These are phyloP conservation scores for Daldinia concentrica DNA, from an alignment of 495 filamentous ascomycete species.

Conservation along the genomic window DNA sequence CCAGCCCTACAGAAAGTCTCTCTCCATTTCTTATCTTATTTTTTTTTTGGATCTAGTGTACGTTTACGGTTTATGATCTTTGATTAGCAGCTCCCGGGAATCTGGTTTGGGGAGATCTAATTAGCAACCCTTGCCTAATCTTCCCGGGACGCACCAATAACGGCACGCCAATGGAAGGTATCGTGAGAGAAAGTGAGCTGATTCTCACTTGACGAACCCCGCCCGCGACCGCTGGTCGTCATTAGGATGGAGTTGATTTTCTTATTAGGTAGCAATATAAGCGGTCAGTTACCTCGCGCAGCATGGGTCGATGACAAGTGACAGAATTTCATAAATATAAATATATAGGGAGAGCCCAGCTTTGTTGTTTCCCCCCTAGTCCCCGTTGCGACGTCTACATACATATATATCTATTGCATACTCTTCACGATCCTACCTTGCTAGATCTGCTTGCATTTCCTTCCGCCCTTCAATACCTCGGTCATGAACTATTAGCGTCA, in stretches of 20 bases:
- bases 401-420: conserved; percentile 1
- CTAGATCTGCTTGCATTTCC: conserved; percentile 1
- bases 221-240: conserved; percentile 28
- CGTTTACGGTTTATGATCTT: conserved; percentile 5
- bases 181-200: conserved; percentile 41
- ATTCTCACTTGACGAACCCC: conserved; percentile 42
- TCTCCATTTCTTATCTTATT: background rate
- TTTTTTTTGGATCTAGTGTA: conserved; percentile 21
- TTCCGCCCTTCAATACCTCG: conserved; percentile 1
- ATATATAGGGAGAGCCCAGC: conserved; percentile 6
- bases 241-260: conserved; percentile 35
- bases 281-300: conserved; percentile 30
- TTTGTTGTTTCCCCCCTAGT: background rate
- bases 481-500: background rate
- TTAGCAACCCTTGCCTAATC: conserved; percentile 39
- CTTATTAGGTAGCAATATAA: conserved; percentile 36
- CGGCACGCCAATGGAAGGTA: conserved; percentile 36
- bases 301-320: conserved; percentile 33
- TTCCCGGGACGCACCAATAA: conserved; percentile 38
- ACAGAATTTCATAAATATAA: conserved; percentile 30
- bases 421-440: conserved; percentile 4
- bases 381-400: conserved; percentile 1
- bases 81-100: conserved; percentile 23
- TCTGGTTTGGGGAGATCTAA: conserved; percentile 36
- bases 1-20: background rate